Evolutionary conservation across 129 eudicot genomes (phyloP).

Genomic region (Ambrosia artemisiifolia): DNA sequence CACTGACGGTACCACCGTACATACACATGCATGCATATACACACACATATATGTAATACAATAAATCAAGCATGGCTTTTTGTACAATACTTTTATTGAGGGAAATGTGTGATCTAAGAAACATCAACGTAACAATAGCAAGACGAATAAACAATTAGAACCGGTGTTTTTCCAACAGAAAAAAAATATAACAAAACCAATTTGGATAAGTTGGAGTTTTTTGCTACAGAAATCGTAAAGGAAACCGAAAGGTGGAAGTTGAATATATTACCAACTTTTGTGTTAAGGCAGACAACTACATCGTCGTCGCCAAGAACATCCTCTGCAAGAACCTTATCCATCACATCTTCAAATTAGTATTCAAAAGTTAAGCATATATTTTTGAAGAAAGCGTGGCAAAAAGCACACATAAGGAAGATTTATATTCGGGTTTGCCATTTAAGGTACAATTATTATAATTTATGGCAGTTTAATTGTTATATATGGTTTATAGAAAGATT

Average conservation of each 20-base stretch:
- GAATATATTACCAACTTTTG: conserved; percentile 46
- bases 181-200: conserved; percentile 46
- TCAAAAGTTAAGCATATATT: background rate
- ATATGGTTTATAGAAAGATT: conserved; percentile 8
- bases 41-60: too few relatives aligned
- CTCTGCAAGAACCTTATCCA: conserved; percentile 58
- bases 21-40: too few relatives aligned
- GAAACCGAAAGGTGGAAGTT: conserved; percentile 61
- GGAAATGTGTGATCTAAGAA: too few relatives aligned
- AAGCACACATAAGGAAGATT: conserved; percentile 11
- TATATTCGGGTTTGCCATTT: conserved; percentile 11
- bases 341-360: conserved; percentile 50
- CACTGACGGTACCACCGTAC: too few relatives aligned
- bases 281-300: conserved; percentile 39
- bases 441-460: conserved; percentile 11
- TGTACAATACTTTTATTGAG: too few relatives aligned
- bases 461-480: conserved; percentile 21
- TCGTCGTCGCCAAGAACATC: conserved; percentile 59
- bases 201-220: conserved; percentile 44
- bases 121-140: too few relatives aligned
- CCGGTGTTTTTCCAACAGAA: conserved; percentile 56
- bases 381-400: background rate
- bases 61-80: too few relatives aligned
- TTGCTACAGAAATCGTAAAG: conserved; percentile 46
- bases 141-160: too few relatives aligned